Base-by-base conservation (phyloP, 352 stramenopile species). In the Pythium insidiosum region DNA sequence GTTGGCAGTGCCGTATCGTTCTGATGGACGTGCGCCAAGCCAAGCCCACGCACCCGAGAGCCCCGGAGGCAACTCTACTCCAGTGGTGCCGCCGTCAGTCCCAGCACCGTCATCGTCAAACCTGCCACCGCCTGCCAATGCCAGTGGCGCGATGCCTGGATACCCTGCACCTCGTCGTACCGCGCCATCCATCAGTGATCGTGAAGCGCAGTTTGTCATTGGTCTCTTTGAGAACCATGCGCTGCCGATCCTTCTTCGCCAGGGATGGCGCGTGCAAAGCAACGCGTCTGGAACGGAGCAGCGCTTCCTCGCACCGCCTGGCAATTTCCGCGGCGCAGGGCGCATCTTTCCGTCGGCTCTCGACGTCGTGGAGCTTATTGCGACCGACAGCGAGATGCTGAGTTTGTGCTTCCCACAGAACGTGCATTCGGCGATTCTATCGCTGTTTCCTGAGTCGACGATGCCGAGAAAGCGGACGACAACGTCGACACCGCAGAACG, bases 221-320 rank as follows among this genome's bases (percentile, higher is more conserved):
- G 67, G 73, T 38, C 56, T 90, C 33, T 90, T 93, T 47, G 80
- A 93, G 35, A 89, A 78, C 42, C 71, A 93, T 37, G 80, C 80
- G 11, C 44, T 89, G 2, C 77, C 77, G 1, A 62, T 62, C 46
- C 48, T 93, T 12, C 35, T 85, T 22, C 73, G 68, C 18, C 63
- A 79, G 40, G 77, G 77, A 3, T 93, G 80, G 80, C 67, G 61
- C 7, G 58, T 86, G 4, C 62, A 82, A 40, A 58, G 48, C 3
- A 71, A 49, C 13, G 48, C 29, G 6, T 62, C 65, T 0, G 71
- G 60, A 16, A 37, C 59, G 10, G 56, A 68, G 25, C 51, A 68
- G 23, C 63, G 64, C 1, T 77, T 71, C 44, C 64, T 65, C 15
- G 59, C 77, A 18, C 66, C 66, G 3, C 61, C 52, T 3, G 50